These are phyloP conservation scores for Ormosia semicastrata DNA, from an alignment of 306 rosid genomes.

Conservation along the genomic window DNA sequence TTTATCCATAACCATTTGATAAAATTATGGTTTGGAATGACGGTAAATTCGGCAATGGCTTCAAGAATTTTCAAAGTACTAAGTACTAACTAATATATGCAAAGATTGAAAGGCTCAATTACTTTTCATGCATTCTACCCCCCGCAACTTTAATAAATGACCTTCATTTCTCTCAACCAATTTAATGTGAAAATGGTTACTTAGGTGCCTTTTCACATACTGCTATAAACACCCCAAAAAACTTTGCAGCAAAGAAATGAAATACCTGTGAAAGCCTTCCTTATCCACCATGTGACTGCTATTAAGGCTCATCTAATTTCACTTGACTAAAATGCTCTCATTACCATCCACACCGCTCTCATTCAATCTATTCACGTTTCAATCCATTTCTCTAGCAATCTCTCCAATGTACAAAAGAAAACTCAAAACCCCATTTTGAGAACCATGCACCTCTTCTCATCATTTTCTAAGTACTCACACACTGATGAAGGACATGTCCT, in stretches of 20 bases:
- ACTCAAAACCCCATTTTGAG: constrained; percentile 25
- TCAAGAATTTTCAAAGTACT: neutral
- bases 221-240: constrained; percentile 25
- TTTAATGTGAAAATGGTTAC: constrained; percentile 14
- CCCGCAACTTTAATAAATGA: constrained; percentile 22
- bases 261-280: constrained; percentile 37
- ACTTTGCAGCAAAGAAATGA: constrained; percentile 38
- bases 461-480: neutral
- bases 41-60: neutral
- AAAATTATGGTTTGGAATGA: neutral
- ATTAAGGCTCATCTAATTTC: constrained; percentile 47
- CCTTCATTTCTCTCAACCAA: constrained; percentile 36
- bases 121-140: constrained; percentile 29
- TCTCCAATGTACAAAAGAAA: constrained; percentile 32
- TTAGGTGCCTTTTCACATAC: constrained; percentile 21
- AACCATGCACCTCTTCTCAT: constrained; percentile 13
- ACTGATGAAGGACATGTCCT: constrained; percentile 58
- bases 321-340: constrained; percentile 28
- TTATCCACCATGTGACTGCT: constrained; percentile 42
- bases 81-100: neutral
- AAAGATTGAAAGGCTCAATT: constrained; percentile 2
- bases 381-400: constrained; percentile 1
- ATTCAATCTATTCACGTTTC: constrained; percentile 69
- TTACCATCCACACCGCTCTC: constrained; percentile 58
- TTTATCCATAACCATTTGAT: neutral